Evolutionary conservation across 2,329 filamentous ascomycete species (phyloP), one percentile per base, ranked within the genome.

Genomic region (Ascosphaera acerosa): DNA sequence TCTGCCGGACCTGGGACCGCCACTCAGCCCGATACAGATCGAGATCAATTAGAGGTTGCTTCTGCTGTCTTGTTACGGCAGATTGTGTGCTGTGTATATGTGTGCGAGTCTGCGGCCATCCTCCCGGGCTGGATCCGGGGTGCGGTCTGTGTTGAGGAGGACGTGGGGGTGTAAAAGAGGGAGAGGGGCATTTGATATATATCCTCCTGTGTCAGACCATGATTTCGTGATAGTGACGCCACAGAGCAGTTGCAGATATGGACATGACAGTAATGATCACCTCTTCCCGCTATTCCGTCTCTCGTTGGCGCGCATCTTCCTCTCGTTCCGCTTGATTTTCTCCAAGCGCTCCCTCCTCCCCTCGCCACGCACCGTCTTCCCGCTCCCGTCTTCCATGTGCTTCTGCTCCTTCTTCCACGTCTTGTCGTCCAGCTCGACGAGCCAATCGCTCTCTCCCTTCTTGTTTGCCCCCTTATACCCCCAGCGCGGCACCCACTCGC

Each of bases 401-500:
- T 50, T 56, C 23, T 57, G 62, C 54, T 77, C 72, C 47, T 67
- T 69, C 50, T 73, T 67, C 50, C 75, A 71, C 44, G 66, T 65
- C 47, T 74, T 67, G 47, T 74, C 67, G 47, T 91, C 75, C 33
- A 97, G 72, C 65, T 94, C 87, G 35, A 92, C 78, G 42, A 92
- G 59, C 76, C 82, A 90, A 45, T 90, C 72, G 39, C 69, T 62
- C 53, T 89, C 73, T 14, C 67, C 74, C 37, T 71, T 70, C 61
- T 87, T 84, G 53, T 87, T 87, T 51, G 76, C 71, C 37, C 75
- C 82, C 58, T 84, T 76, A 58, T 87, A 91, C 1, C 87, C 87
- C 80, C 84, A 97, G 54, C 81, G 82, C 38, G 77, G 74, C 48
- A 80, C 76, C 80, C 81, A 94, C 50, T 87, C 76, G 40, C 77